Base-by-base conservation (phyloP, 2,329 filamentous ascomycete species). In the Teratosphaeria destructans region DNA sequence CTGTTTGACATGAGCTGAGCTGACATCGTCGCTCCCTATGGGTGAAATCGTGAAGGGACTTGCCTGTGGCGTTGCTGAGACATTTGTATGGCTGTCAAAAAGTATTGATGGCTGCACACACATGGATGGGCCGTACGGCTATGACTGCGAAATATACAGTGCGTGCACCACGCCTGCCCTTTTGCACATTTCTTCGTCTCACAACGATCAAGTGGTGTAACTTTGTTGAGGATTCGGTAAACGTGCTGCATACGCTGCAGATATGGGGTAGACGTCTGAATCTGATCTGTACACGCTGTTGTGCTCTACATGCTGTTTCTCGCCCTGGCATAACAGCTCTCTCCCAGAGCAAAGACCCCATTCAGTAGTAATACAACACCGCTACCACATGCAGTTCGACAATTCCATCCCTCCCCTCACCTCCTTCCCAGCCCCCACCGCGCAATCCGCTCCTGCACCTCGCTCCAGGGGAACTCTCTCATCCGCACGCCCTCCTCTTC, bases 391-490 rank as follows among this genome's bases (percentile, higher is more conserved):
- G 43, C 43, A 49, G n/a, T 19, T 49, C 5, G 43, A 5, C 5
- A 3, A 19, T 10, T 49, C 16, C 43, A 26, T 49, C 5, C 10
- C 43, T 19, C 19, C 43, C 43, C 5, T 19, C 43, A 87, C 68
- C 78, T 71, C 67, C 82, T 83, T 5, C 92, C 92, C 62, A 97
- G 74, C 68, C 89, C 86, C 90, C 92, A 96, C 70, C 82, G 81
- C 53, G 86, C 83, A 67, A 97, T 94, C 58, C 87, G 81, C 60
- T 91, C 86, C 77, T 97, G 91, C 52, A 97, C 93, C 74, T 95
- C 88, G 57, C 88, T 87, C 92, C 94, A 97, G 29, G 81, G 80
- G 73, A 95, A 83, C 35, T 85, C 78, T 66, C 83, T 87, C 64
- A 84, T 80, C 68, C 80, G 85, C 32, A 87, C 79, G 0, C 86